Base-by-base conservation (phyloP, 1,284 basidiomycete species). In the Apiotrichum brassicae region DNA sequence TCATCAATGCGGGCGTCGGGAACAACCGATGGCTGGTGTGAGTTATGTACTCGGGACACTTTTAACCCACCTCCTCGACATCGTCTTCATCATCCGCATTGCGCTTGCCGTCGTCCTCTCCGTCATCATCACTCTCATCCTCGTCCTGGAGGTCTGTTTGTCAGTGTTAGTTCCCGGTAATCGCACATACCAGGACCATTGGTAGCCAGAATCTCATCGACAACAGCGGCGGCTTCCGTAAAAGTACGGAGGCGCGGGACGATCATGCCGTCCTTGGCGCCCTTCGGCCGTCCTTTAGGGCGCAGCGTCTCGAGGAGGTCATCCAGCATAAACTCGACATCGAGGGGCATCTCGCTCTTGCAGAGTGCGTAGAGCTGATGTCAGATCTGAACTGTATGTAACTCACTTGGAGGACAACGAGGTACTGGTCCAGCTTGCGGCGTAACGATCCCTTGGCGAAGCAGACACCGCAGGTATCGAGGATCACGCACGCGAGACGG, bases 401-500 rank as follows among this genome's bases (percentile, higher is more conserved):
- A 30, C 28, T 30, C 14, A 30, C 28, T 14, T 30, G 28, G 71
- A 97, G 92, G 72, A 97, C 93, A 11, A 82, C 79, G 54, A 98
- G 73, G 70, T 94, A 95, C 59, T 85, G 87, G 70, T 97, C 93
- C 12, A 98, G 76, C 67, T 92, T 95, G 74, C 86, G 86, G 72
- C 84, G 86, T 63, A 91, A 84, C 6, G 85, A 83, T 3, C 93
- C 93, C 38, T 86, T 82, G 69, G 95, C 92, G 71, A 98, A 97
- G 74, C 93, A 97, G 78, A 90, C 87, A n/a, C 93, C 95, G 68
- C 92, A 95, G 0, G 92, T 91, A 67, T 97, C 93, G 20, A 99
- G 78, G 38, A 98, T 76, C 7, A 87, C 86, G 65, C 95, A 98
- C 39, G 94, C 82, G 48, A 99, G 78, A 11, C 95, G 81, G 46